Base-by-base conservation (phyloP, 352 stramenopile species). In the Globisporangium parvum region DNA sequence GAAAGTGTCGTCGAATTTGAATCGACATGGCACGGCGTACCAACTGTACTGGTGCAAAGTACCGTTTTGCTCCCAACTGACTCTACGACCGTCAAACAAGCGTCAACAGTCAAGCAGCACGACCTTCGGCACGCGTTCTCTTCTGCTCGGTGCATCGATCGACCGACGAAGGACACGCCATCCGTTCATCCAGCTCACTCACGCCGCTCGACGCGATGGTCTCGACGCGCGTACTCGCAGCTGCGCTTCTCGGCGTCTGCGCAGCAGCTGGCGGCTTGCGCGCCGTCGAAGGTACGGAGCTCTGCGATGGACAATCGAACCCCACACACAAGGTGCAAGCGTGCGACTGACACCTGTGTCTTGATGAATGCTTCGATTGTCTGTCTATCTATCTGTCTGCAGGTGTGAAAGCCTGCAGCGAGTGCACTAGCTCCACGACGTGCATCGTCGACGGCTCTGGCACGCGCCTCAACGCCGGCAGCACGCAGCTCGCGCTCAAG, bases 381-480 rank as follows among this genome's bases (percentile, higher is more conserved):
- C 12, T 40, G 17, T 45, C 6, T 58, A 21, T 33, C 31, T 40
- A 23, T 6, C 6, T 9, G 44, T 23, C 20, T 17, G 35, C 28
- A 81, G 56, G 61, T 51, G 80, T 84, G 17, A 61, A 68, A 2
- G 66, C 54, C 18, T 93, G 80, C 54, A 40, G 59, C 2, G 80
- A 89, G 15, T 93, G 82, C 59, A 23, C 59, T 6, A 20, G 21
- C 37, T 63, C 63, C n/a, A 65, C 70, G 23, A 71, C 65, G 3
- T 93, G 83, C 57, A 67, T 93, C 40, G 62, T 91, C 37, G 75
- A 90, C 53, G 63, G 69, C 57, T 56, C 60, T 10, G 47, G 56
- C 10, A 67, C 68, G 28, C 47, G 50, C 5, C 40, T 91, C 12
- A 63, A 55, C 31, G 75, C 65, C 12, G 75, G 75, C 31, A 62